Conservation (phyloP, 2,329 filamentous ascomycete species). For the Aspergillus calidoustus region DNA sequence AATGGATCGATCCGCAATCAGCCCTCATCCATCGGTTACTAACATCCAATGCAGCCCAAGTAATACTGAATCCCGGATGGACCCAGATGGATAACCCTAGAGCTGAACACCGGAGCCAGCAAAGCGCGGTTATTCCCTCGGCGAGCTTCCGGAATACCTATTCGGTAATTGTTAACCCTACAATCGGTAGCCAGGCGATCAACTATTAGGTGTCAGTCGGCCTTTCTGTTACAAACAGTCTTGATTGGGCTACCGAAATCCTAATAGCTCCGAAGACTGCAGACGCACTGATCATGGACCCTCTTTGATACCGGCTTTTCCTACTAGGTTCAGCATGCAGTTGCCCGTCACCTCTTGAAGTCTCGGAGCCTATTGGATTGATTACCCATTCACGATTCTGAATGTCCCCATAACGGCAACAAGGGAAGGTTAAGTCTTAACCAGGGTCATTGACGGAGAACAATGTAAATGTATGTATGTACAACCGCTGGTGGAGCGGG, state of each 20-base stretch:
- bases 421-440: neutral
- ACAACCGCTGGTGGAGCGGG: neutral
- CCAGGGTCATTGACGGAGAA: neutral
- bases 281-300: neutral
- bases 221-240: neutral
- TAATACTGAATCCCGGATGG: neutral
- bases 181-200: neutral
- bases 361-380: neutral
- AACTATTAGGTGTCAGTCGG: neutral
- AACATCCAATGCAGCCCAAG: slow-evolving; percentile 1
- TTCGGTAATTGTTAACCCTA: neutral
- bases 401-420: neutral
- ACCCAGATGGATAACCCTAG: neutral
- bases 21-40: slow-evolving; percentile 5
- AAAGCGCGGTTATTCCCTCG: neutral
- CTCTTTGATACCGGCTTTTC: neutral
- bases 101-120: neutral
- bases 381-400: neutral
- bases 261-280: neutral
- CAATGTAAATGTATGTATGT: neutral
- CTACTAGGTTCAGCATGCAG: neutral
- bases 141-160: neutral
- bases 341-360: neutral
- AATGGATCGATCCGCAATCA: slow-evolving; percentile 11
- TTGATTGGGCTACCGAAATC: neutral